Base-by-base conservation (phyloP, 768 basidiomycete species). In the Kwoniella sp. region DNA sequence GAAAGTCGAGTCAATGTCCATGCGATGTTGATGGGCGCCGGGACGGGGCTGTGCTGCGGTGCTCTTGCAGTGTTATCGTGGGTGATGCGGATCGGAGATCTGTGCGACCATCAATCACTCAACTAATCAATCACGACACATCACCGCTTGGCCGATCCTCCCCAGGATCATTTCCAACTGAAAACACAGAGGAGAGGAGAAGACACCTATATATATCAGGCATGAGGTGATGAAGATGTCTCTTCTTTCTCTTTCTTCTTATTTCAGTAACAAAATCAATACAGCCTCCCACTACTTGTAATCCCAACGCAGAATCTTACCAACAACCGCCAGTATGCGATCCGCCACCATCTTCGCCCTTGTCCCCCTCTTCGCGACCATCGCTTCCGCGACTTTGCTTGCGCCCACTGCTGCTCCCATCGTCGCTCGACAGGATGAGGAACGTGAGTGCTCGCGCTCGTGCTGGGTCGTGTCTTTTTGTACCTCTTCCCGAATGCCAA, bases 321-420 rank as follows among this genome's bases (percentile, higher is more conserved):
- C 9, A 17, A 3, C 41, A 45, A 45, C n/a, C n/a, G 38, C 17
- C 60, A 54, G 54, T 22, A 61, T 54, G 60, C 51, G 53, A 55
- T 45, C 41, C 41, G 52, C 34, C 45, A 41, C 60, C 23, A 37
- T 53, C 38, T 53, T 61, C 52, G 60, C 60, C 25, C n/a, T 61
- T 52, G 25, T 61, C 22, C 60, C 60, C 9, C 50, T 61, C 23
- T 34, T 61, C 52, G 60, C 60, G 29, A 45, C 60, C 22, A 34
- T 45, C 34, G 60, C 53, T n/a, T 28, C 58, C 22, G 58, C 58
- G 31, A 52, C 58, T 23, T 17, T 45, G 4, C 41, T 45, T 45
- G 60, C 52, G 2, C 51, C 60, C 22, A 53, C 60, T 22, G 52
- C 60, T 41, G 31, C 28, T 22, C 60, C 60, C 26, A 8, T 38